A percentile compares a stretch with the other conserved stretches of the same genome.
Conservation (phyloP, 257 asterid species). For the Paulownia fortunei region DNA sequence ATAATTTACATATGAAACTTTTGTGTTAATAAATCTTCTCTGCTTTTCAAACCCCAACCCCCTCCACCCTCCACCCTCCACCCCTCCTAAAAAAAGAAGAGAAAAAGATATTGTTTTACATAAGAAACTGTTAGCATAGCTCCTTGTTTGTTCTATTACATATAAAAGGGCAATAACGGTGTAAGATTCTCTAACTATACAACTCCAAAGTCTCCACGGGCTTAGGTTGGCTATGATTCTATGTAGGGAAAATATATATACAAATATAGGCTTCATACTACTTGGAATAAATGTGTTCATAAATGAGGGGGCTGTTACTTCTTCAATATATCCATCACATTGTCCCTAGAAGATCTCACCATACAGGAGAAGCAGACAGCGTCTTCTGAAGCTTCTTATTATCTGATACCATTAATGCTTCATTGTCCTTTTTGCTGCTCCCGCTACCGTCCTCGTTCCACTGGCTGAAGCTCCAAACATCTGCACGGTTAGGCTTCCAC, state of each 20-base stretch:
- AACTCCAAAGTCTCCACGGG: not conserved
- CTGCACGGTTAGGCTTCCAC: slow-evolving; percentile 67
- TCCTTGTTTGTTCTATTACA: too few relatives aligned
- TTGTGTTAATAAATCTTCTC: too few relatives aligned
- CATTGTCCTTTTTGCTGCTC: slow-evolving; percentile 14
- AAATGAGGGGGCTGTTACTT: slow-evolving; percentile 22
- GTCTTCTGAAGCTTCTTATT: slow-evolving; percentile 32
- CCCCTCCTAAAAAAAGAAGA: too few relatives aligned
- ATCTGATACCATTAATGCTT: slow-evolving; percentile 28
- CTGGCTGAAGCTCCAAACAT: slow-evolving; percentile 38
- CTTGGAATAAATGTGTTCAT: not conserved
- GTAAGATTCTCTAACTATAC: too few relatives aligned
- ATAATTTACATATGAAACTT: too few relatives aligned
- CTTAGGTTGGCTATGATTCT: not conserved
- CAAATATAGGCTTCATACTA: not conserved
- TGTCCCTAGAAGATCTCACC: slow-evolving; percentile 37
- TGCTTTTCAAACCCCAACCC: too few relatives aligned
- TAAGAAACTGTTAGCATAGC: too few relatives aligned
- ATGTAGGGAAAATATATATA: not conserved
- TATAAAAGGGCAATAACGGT: too few relatives aligned
- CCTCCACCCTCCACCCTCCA: too few relatives aligned
- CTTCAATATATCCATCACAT: slow-evolving; percentile 34
- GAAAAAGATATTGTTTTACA: too few relatives aligned
- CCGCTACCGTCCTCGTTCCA: slow-evolving; percentile 25
- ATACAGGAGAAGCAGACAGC: slow-evolving; percentile 53